Evolutionary conservation across 2,329 filamentous ascomycete genomes (phyloP).

Genomic region (Trichoderma simmonsii): DNA sequence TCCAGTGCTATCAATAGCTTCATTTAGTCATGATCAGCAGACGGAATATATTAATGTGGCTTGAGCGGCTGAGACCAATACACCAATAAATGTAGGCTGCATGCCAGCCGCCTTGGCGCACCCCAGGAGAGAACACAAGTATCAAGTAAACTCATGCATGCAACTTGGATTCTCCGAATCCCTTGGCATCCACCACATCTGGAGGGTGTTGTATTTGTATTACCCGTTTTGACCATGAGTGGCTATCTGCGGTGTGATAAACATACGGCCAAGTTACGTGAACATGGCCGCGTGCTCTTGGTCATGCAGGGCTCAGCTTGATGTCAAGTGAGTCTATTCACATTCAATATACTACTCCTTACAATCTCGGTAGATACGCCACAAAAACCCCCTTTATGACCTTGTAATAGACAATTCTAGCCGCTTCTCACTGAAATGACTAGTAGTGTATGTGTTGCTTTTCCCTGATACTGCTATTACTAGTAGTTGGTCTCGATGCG

Average conservation of each 20-base stretch:
- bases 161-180: neutral
- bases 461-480: neutral
- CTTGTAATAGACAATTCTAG: neutral
- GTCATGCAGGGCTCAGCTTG: neutral
- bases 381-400: neutral
- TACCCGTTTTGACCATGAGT: neutral
- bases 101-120: neutral
- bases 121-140: neutral
- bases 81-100: neutral
- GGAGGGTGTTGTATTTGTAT: neutral
- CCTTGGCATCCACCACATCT: neutral
- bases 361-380: slow-evolving; percentile 4
- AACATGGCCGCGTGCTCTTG: neutral
- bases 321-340: neutral
- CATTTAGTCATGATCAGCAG: neutral
- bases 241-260: neutral
- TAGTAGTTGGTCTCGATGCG: neutral
- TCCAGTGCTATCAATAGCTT: neutral
- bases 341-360: neutral
- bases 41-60: slow-evolving; percentile 3
- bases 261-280: neutral
- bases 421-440: neutral
- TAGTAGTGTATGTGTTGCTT: neutral
- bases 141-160: neutral
- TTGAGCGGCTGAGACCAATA: slow-evolving; percentile 9